Base-by-base conservation (phyloP, 106 monocot species). In the Cymbidium sinense region DNA sequence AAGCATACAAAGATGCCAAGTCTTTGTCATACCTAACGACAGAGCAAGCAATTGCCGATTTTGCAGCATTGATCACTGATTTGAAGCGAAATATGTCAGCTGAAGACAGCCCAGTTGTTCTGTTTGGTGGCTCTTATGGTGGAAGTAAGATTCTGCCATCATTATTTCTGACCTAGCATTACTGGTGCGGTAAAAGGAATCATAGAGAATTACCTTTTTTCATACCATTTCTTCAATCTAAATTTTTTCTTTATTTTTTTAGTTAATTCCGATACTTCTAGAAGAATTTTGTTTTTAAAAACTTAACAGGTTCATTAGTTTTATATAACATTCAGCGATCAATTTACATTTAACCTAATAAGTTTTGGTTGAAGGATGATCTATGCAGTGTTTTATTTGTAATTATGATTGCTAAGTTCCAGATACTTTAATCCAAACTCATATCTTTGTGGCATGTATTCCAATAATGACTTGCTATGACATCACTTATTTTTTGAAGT, bases 1-100 rank as follows among this genome's bases (percentile, higher is more conserved):
- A 54, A 79, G 89, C 96, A 64, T 96, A 96, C 73, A 86, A 83
- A 54, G 79, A 91, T 81, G 81, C 87, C 6, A 70, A 84, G 73
- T 89, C 93, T 10, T 77, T 96, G 75, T 73, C 96, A 31, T 84
- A 93, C 78, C 88, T 96, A 69, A 96, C 96, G 18, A 76, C 96
- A 7, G 96, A 91, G 75, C 96, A 96, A 81, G 93, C 96, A 25
- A 81, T 96, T 70, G 96, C 93, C 19, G 96, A 96, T 77, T 96
- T 84, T 79, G 89, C 91, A 25, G 79, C 75, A 35, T 75, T 96
- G 77, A 71, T 96, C 29, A 86, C 82, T 73, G 86, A 87, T 64
- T 81, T 96, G 55, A 93, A 96, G 62, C 67, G 58, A 58, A 93
- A 93, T 70, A 34, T 89, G 73, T 93, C 96, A 54, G 76, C 91